Evolutionary conservation across 306 rosid genomes (phyloP), one percentile per base, ranked within the genome.

Genomic region (Rosa persica): DNA sequence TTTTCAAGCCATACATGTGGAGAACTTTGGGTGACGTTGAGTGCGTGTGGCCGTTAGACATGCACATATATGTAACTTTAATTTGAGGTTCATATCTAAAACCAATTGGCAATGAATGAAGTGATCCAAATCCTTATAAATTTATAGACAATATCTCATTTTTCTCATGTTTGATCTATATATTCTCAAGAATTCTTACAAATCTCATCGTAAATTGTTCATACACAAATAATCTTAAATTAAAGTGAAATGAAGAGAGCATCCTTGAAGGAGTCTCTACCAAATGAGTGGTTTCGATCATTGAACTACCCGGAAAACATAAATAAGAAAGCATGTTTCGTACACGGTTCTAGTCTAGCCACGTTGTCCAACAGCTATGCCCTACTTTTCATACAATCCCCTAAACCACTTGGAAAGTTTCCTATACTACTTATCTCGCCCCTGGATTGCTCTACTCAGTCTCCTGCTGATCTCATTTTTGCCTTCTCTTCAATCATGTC

Each of bases 341-440:
- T 36, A 17, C 23, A 66, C 19, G 46, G 70, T 66, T 66, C 70
- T 66, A 17, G 46, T 66, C 46, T 3, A 66, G 70, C 70, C 70
- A 66, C 70, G 70, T 36, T 65, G 5, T 62, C 19, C 40, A 27
- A 12, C 17, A 61, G 6, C 39, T 36, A 5, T 64, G 44, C 42
- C 42, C 44, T 65, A 16, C 70, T 30, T 34, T 65, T 30, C 44
- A 65, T 65, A 65, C 67, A 5, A 23, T 13, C 68, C 42, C 12
- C 2, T 6, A 38, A 17, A 34, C 25, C 1, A 38, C 25, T 66
- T 66, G 11, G 69, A 20, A 8, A 16, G 2, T 34, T 34, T 64
- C 11, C 43, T 38, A 30, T 6, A 64, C 43, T 5, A 64, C 69
- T 34, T 22, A 64, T 43, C 44, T 64, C 5, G 22, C 5, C 44